A percentile compares a stretch with the other conserved stretches of the same genome.
These are phyloP conservation scores for Ustilago tritici DNA, from an alignment of 1,284 basidiomycete species.

Conservation along the genomic window DNA sequence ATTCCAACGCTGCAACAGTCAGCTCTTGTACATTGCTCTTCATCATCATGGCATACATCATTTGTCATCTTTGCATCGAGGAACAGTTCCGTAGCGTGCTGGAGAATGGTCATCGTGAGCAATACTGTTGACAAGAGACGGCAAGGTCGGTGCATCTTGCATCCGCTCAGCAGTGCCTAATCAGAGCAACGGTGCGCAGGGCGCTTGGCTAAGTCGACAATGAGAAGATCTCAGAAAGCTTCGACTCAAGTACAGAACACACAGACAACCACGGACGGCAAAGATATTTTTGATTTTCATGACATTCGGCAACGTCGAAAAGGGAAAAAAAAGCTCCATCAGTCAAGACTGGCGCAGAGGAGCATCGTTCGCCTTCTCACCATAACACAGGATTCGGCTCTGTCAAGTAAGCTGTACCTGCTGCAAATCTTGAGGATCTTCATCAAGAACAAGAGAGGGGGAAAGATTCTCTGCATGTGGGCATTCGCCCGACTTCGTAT, in stretches of 20 bases:
- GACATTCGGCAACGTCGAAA: conserved; percentile 49
- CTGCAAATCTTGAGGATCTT: conserved; percentile 28
- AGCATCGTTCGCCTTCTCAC: conserved; percentile 18
- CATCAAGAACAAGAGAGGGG: conserved; percentile 11
- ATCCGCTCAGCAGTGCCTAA: not conserved
- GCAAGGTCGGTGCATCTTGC: not conserved
- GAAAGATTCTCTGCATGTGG: conserved; percentile 15
- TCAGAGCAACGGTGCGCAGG: not conserved
- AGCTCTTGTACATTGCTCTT: conserved; percentile 29
- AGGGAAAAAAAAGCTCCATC: conserved; percentile 3
- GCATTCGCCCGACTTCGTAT: conserved; percentile 31
- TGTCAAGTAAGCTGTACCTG: conserved; percentile 48
- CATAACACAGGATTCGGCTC: conserved; percentile 43
- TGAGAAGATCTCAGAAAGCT: not conserved
- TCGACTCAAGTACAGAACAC: not conserved
- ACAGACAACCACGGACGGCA: conserved; percentile 3
- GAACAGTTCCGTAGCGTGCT: not conserved
- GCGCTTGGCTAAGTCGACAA: no score
- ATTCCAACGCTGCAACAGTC: not conserved
- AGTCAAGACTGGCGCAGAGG: conserved; percentile 24
- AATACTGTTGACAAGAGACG: not conserved
- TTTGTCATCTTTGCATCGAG: conserved; percentile 1
- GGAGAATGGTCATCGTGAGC: not conserved
- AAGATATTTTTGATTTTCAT: conserved; percentile 41
- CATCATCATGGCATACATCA: not conserved